phyloP scores from a whole-genome alignment of 2,329 filamentous ascomycete species.

The Penicillium italicum region DNA sequence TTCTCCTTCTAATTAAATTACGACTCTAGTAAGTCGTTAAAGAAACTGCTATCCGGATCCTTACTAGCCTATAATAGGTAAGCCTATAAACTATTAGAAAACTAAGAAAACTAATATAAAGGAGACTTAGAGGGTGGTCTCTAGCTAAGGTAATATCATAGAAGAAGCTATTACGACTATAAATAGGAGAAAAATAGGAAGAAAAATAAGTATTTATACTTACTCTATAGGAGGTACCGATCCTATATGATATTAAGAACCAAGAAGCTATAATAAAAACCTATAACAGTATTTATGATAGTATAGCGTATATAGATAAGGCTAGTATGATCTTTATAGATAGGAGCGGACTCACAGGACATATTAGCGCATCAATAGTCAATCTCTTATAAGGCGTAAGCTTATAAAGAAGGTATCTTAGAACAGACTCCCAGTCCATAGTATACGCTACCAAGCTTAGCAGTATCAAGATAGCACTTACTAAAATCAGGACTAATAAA shows the following conservation, averaged over 20 bases:
- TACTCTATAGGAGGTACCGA: not conserved
- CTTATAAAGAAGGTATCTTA: not conserved
- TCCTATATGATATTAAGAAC: not conserved
- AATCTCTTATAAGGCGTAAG: not conserved
- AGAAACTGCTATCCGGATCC: conserved; percentile 1
- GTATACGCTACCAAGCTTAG: conserved; percentile 1
- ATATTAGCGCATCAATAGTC: not conserved
- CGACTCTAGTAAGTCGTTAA: not conserved
- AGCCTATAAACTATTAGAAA: no score
- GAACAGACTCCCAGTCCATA: not conserved
- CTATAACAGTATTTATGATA: not conserved
- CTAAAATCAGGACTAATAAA: not conserved
- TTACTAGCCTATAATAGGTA: not conserved
- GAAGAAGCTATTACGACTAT: no score
- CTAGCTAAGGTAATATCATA: no score
- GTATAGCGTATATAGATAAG: no score
- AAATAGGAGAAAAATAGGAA: not conserved
- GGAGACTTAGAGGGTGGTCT: not conserved
- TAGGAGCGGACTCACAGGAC: not conserved
- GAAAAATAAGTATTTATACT: not conserved
- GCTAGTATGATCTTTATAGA: not conserved
- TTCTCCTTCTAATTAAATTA: not conserved
- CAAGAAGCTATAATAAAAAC: not conserved
- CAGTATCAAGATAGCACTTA: not conserved
- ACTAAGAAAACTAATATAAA: not conserved